Conservation (phyloP, 495 filamentous ascomycete genomes). For the Entonaema liquescens region DNA sequence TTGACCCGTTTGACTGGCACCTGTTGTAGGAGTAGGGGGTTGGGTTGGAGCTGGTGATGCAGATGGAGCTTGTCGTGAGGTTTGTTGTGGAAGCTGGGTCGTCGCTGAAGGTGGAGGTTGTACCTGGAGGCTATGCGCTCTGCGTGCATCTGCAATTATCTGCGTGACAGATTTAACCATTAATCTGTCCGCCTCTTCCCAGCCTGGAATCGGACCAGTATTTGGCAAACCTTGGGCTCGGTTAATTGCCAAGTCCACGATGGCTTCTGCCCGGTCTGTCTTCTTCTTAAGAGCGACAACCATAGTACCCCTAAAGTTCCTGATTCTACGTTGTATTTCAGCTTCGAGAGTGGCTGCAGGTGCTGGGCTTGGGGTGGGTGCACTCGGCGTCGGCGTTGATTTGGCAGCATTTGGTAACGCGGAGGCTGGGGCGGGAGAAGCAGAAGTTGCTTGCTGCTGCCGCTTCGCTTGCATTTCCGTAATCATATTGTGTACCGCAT, state of each 20-base stretch:
- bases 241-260: slow-evolving; percentile 45
- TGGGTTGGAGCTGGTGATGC: slow-evolving; percentile 36
- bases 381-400: slow-evolving; percentile 34
- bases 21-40: slow-evolving; percentile 16
- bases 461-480: slow-evolving; percentile 43
- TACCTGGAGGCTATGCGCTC: slow-evolving; percentile 30
- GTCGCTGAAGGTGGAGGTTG: slow-evolving; percentile 18
- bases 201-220: slow-evolving; percentile 38
- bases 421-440: slow-evolving; percentile 33
- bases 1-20: slow-evolving; percentile 4
- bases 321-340: slow-evolving; percentile 45
- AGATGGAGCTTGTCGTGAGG: slow-evolving; percentile 30
- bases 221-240: slow-evolving; percentile 44
- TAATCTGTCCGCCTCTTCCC: slow-evolving; percentile 46
- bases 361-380: slow-evolving; percentile 38
- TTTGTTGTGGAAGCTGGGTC: slow-evolving; percentile 25
- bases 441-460: slow-evolving; percentile 35
- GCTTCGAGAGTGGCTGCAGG: slow-evolving; percentile 36
- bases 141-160: slow-evolving; percentile 46
- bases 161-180: slow-evolving; percentile 46
- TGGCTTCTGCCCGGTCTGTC: slow-evolving; percentile 44
- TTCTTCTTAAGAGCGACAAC: slow-evolving; percentile 43
- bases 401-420: slow-evolving; percentile 7
- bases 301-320: slow-evolving; percentile 42
- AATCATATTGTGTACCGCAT: slow-evolving; percentile 43